Evolutionary conservation across 2,329 filamentous ascomycete species (phyloP), one percentile per base, ranked within the genome.

Genomic region (Acephala macrosclerotiorum): DNA sequence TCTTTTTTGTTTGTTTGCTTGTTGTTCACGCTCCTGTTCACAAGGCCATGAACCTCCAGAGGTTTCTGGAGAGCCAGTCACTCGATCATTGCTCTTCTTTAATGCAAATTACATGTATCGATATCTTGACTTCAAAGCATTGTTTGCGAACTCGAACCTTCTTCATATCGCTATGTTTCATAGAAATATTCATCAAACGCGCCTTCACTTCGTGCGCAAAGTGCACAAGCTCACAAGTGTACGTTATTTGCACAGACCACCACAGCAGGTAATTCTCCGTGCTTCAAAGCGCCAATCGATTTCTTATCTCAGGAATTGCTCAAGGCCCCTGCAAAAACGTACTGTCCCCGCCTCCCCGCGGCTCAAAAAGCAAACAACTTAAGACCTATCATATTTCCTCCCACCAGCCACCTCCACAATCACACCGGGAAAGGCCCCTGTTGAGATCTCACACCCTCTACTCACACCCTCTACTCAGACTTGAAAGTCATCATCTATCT

Each of bases 1-100:
- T 51, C 47, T 51, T 51, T 51, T 51, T 51, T 51, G 47, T 51
- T 29, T 51, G 47, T 22, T 51, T 51, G 18, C 16, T 7, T 29
- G 7, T 22, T 3, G 47, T 29, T 29, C 12, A 26, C 25, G 5
- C 14, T 29, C 47, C 16, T 18, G 47, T 51, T 51, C 47, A 51
- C 22, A 18, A 51, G 47, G 18, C 8, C 14, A 26, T 29, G 25
- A 2, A 29, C 7, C 47, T 29, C 47, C 16, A 16, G 47, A 51
- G 25, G 11, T 18, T 51, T 6, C 47, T 51, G 25, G 47, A 29
- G 38, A 14, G 47, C 25, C 16, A 26, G 47, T 11, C 16, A 2
- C 47, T 51, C 47, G 8, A 29, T 14, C 8, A 7, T 16, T 29
- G 25, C 4, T 29, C 22, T 51, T 26, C 11, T 51, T 26, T 14